Percentiles rank a stretch among this genome's conserved stretches.
phyloP scores from a whole-genome alignment of 257 asterid genomes.

The Rhazya stricta region DNA sequence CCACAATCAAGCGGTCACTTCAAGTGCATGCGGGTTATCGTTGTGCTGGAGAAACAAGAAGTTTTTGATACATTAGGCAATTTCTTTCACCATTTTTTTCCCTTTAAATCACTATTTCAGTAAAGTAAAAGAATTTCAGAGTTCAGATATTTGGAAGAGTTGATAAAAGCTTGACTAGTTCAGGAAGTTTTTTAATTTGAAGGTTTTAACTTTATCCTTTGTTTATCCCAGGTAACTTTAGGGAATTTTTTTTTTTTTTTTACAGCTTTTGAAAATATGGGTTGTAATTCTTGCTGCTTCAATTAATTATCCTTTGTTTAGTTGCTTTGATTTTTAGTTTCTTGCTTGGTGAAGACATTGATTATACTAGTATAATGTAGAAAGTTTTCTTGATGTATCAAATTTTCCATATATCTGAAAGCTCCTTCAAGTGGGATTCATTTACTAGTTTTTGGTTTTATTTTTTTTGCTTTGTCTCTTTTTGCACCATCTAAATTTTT shows the following conservation, averaged over 20 bases:
- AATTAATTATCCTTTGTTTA: neutral
- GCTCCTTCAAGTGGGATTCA: neutral
- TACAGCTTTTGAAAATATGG: neutral
- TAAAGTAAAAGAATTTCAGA: neutral
- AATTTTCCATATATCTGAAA: neutral
- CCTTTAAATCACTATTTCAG: neutral
- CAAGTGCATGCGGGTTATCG: neutral
- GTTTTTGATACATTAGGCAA: neutral
- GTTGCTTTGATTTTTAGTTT: neutral
- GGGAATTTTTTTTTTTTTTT: no score
- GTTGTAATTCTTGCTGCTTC: neutral
- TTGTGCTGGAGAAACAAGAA: neutral
- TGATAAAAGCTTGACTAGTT: neutral
- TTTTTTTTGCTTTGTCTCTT: neutral
- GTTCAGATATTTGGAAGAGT: no score
- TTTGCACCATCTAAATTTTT: neutral
- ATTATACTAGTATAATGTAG: neutral
- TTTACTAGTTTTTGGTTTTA: neutral
- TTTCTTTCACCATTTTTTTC: neutral
- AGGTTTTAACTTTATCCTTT: neutral
- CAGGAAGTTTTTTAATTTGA: slow-evolving; percentile 1
- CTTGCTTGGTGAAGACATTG: neutral
- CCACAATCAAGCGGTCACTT: no score
- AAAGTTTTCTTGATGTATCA: neutral
- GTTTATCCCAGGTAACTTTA: neutral